These are phyloP conservation scores for Huntiella bhutanensis DNA, from an alignment of 2,329 filamentous ascomycete species.

Conservation along the genomic window DNA sequence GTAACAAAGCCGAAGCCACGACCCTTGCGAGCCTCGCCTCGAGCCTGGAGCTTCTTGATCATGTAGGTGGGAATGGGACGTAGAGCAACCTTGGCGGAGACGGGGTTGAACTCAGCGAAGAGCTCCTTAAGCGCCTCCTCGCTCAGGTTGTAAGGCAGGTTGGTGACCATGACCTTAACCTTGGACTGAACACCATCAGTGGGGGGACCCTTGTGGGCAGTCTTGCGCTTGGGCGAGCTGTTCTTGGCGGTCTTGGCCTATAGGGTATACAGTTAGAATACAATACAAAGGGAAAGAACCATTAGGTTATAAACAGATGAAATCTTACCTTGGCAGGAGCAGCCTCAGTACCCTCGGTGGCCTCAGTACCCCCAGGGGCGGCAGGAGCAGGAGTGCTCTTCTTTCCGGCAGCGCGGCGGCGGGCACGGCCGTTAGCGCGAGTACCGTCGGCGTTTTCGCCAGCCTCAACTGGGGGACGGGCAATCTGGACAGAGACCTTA, in stretches of 20 bases:
- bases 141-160: conserved; percentile 92
- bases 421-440: conserved; percentile 43
- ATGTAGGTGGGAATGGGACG: conserved; percentile 98
- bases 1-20: conserved; percentile 98
- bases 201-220: conserved; percentile 53
- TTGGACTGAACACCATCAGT: conserved; percentile 96
- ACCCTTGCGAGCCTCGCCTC: conserved; percentile 94
- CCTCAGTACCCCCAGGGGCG: conserved; percentile 19
- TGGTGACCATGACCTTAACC: conserved; percentile 99
- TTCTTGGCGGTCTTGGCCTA: conserved; percentile 38
- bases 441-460: conserved; percentile 54
- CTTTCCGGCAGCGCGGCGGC: conserved; percentile 38
- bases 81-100: conserved; percentile 94
- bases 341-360: conserved; percentile 31
- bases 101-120: conserved; percentile 79
- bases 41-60: conserved; percentile 99
- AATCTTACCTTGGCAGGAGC: conserved; percentile 7
- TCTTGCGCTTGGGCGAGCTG: conserved; percentile 27
- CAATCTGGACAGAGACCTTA: conserved; percentile 97
- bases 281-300: neutral
- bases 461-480: conserved; percentile 83
- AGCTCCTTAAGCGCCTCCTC: conserved; percentile 98
- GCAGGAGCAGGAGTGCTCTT: conserved; percentile 18
- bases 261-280: neutral
- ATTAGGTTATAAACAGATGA: neutral